These are phyloP conservation scores for Vitis hybrid DNA, from an alignment of 177 flowering plant genomes.

Conservation along the genomic window DNA sequence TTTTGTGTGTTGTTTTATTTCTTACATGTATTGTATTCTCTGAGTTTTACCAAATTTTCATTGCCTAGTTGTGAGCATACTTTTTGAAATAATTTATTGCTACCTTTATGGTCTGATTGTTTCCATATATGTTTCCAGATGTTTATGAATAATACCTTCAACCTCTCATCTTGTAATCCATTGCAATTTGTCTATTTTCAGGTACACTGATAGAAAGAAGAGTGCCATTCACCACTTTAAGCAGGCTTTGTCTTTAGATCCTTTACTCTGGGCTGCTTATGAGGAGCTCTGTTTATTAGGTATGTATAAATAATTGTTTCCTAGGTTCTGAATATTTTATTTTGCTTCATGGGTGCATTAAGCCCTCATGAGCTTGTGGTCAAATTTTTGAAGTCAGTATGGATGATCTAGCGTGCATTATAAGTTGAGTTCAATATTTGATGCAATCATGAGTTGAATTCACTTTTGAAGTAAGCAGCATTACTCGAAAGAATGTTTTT, in stretches of 20 bases:
- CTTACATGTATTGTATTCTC: too few relatives aligned
- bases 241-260: conserved; percentile 87
- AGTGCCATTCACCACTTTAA: conserved; percentile 84
- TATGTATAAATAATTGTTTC: conserved; percentile 26
- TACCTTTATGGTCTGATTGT: neutral
- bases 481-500: neutral
- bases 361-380: neutral
- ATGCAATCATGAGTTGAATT: neutral
- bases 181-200: conserved; percentile 25
- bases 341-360: too few relatives aligned
- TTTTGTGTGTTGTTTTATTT: too few relatives aligned
- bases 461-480: neutral
- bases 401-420: neutral
- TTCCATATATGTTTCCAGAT: neutral
- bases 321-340: neutral
- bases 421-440: neutral
- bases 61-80: neutral
- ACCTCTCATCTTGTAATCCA: conserved; percentile 9
- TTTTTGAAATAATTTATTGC: neutral
- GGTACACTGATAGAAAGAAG: conserved; percentile 91
- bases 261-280: conserved; percentile 93
- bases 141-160: neutral
- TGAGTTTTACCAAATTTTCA: too few relatives aligned
- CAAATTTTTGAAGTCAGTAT: neutral
- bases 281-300: conserved; percentile 94